Conservation (phyloP, 176 grass and related monocot species). For the Raddia guianensis region DNA sequence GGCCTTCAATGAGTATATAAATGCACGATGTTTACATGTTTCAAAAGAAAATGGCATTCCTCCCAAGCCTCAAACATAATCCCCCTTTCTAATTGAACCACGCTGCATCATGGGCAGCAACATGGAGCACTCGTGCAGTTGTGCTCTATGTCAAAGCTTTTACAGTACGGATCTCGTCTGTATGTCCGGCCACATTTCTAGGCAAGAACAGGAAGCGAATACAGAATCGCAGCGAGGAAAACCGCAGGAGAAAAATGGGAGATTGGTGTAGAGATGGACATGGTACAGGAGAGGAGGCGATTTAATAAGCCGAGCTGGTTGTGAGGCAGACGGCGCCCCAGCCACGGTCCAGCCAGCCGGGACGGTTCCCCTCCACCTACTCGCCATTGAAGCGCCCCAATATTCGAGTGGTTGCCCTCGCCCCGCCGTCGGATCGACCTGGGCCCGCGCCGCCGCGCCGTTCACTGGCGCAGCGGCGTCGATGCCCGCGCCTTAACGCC, state of each 20-base stretch:
- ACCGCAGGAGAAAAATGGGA: background rate
- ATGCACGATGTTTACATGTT: too few relatives aligned
- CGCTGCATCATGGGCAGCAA: background rate
- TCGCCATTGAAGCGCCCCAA: conserved; percentile 30
- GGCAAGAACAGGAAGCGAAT: background rate
- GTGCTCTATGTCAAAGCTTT: background rate
- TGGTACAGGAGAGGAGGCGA: conserved; percentile 38
- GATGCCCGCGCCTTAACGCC: conserved; percentile 20
- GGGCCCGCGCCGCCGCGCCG: background rate
- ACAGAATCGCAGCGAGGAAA: background rate
- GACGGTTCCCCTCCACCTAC: conserved; percentile 40
- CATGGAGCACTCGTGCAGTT: background rate
- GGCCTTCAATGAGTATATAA: too few relatives aligned
- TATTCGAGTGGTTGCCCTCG: background rate
- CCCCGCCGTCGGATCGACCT: background rate
- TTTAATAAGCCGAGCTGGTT: conserved; percentile 41
- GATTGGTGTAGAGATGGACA: background rate
- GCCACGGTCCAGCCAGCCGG: background rate
- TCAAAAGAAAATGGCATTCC: too few relatives aligned
- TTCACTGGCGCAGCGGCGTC: conserved; percentile 24
- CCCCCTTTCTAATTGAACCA: background rate
- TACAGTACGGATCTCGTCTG: background rate
- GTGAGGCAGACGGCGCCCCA: conserved; percentile 22
- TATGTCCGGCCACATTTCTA: background rate
- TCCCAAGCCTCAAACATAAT: too few relatives aligned